Percentiles rank a stretch among this genome's conserved stretches.
Evolutionary conservation across 345 rosid genomes (phyloP).

Genomic region (Camelina laxa): DNA sequence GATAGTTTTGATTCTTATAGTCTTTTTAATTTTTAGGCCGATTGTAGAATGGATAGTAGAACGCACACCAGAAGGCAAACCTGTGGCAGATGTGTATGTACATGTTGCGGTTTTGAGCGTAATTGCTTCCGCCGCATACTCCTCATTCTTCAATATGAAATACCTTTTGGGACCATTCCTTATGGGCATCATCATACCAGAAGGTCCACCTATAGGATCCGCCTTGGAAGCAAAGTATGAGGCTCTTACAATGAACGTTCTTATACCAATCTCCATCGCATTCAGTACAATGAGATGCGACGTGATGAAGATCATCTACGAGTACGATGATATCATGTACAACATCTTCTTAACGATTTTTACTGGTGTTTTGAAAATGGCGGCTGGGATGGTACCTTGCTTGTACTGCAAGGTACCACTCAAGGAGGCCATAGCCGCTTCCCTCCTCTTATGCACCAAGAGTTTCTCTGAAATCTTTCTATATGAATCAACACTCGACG

Average conservation of each 20-base stretch:
- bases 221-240: constrained; percentile 37
- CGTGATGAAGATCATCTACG: constrained; percentile 26
- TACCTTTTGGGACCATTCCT: constrained; percentile 44
- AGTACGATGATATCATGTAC: constrained; percentile 11
- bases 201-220: constrained; percentile 52
- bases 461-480: constrained; percentile 27
- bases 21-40: constrained; percentile 26
- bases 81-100: constrained; percentile 35
- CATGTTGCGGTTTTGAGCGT: constrained; percentile 17
- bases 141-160: constrained; percentile 23
- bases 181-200: constrained; percentile 47
- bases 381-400: constrained; percentile 6
- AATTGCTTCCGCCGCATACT: constrained; percentile 7
- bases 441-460: constrained; percentile 22
- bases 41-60: constrained; percentile 38
- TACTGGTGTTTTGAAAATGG: constrained; percentile 16
- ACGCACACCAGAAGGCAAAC: constrained; percentile 45
- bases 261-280: constrained; percentile 25
- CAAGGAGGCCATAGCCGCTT: constrained; percentile 17
- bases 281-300: constrained; percentile 31
- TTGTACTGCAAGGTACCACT: constrained; percentile 35
- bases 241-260: background rate
- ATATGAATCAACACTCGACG: constrained; percentile 13
- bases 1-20: constrained; percentile 6
- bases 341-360: constrained; percentile 19